Base-by-base conservation (phyloP, 1,139 yeast genomes). In the Geotrichum histeridarum region DNA sequence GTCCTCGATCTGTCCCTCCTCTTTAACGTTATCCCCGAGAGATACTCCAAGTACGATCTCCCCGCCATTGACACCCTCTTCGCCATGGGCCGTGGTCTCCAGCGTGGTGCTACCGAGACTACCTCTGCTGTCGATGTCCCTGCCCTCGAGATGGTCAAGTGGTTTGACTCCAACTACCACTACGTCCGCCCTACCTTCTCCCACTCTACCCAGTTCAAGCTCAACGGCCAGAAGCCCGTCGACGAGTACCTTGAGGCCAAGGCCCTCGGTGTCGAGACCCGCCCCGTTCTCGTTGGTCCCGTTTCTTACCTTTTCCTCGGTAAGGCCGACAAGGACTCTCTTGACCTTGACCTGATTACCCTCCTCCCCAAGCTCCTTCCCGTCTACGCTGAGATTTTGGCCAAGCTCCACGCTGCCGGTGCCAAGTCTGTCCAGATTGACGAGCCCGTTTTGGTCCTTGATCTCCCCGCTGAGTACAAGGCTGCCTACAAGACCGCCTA, bases 71-170 rank as follows among this genome's bases (percentile, higher is more conserved):
- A 93, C 76, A 89, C 90, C 62, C 78, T 88, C 70, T 93, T 93
- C 73, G 99, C 99, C 70, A 94, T 93, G 99, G 99, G 98, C 77
- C 90, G 99, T 83, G 99, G 99, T 84, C 83, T 93, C 74, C 99
- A 94, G 81, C 88, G 94, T 78, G 84, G 86, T 77, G 96, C 95
- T 65, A 86, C 94, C 64, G 96, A 86, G 66, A 73, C 91, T 65
- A 73, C 83, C 60, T 81, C 86, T 65, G 95, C 95, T 64, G 96
- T 93, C 66, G 99, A 94, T 76, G 99, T 93, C 60, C 93, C 98
- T 63, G 99, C 99, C 67, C 82, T 89, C 75, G 99, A 93, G 83
- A 93, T 93, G 99, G 99, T 93, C 68, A 93, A 93, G 81, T 93
- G 99, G 99, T 93, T 93, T 67, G 99, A 93, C 77, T 87, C 98